Evolutionary conservation across 768 basidiomycete genomes (phyloP).

Genomic region (Phaeolepiota aurea): DNA sequence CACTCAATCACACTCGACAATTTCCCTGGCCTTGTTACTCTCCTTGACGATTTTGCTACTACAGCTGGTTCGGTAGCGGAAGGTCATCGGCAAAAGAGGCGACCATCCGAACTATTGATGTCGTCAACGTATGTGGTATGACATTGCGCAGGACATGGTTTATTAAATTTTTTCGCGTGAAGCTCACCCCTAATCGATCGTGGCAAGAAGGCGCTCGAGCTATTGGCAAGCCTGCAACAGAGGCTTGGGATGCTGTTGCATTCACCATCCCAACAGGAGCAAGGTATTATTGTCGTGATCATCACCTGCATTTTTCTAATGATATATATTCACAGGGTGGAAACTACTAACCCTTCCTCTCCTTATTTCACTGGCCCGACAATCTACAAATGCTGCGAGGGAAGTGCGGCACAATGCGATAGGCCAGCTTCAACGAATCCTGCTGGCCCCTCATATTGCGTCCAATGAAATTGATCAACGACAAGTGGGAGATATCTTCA

Average conservation of each 20-base stretch:
- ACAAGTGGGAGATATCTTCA: conserved; percentile 80
- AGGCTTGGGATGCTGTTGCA: conserved; percentile 48
- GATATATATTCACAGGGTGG: conserved; percentile 51
- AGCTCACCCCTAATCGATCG: conserved; percentile 76
- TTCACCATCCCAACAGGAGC: conserved; percentile 30
- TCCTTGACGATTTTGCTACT: conserved; percentile 83
- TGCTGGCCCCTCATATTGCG: conserved; percentile 68
- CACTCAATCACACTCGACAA: conserved; percentile 70
- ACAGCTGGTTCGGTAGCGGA: conserved; percentile 55
- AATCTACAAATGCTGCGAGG: conserved; percentile 77
- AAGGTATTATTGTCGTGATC: conserved; percentile 34
- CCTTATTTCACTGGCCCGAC: conserved; percentile 63
- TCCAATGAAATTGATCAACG: conserved; percentile 48
- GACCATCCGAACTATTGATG: conserved; percentile 40
- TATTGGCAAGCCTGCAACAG: conserved; percentile 66
- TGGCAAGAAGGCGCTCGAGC: conserved; percentile 76
- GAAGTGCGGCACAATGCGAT: conserved; percentile 80
- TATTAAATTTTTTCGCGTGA: neutral
- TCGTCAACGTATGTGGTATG: conserved; percentile 35
- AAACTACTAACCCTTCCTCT: conserved; percentile 69
- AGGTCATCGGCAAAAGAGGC: conserved; percentile 44
- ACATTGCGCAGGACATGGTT: neutral
- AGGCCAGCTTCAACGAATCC: conserved; percentile 71
- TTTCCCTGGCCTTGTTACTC: conserved; percentile 66
- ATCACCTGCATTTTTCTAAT: too few relatives aligned